Base-by-base conservation (phyloP, 169 alveolate genomes). In the Toxoplasma gondii region DNA sequence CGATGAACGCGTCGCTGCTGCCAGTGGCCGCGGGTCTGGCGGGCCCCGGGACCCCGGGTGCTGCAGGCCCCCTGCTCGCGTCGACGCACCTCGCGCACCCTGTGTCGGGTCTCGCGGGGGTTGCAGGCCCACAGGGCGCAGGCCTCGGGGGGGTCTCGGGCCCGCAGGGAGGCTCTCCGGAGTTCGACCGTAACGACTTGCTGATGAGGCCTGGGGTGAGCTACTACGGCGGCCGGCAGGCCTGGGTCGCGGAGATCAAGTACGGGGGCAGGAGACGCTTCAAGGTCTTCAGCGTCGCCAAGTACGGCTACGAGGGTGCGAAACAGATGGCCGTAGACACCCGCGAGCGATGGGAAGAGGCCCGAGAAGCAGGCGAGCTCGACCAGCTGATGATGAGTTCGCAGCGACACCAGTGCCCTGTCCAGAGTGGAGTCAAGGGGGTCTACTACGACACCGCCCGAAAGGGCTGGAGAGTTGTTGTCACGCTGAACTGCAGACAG, bases 221-320 rank as follows among this genome's bases (percentile, higher is more conserved):
- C 34, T 86, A 49, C 80, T 86, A 86, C 80, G 80, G 92, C 7
- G 92, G 92, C 43, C 92, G 92, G n/a, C 92, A 86, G 41, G 92
- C 92, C 34, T 86, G 92, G 92, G 92, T 86, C 2, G 92, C 92
- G 36, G 92, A 86, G 49, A 86, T 86, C 92, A 86, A 86, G 92
- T 49, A 53, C 45, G 80, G 80, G 27, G 92, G 92, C 22, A 78
- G 92, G 45, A 31, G 92, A 38, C 70, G 92, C 31, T 86, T 86
- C 80, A 44, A 53, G 34, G 92, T 86, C 24, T 86, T 86, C 92
- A 49, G 81, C n/a, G 92, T 53, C 39, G 92, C 92, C 70, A 86
- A 86, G 80, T 86, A 86, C 49, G 92, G 92, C 53, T 86, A 49
- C 49, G 92, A 44, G 45, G 92, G 81, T 7, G 92, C 92, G 34